Percentiles rank a stretch among this genome's conserved stretches.
Evolutionary conservation across 202 grass and related monocot genomes (phyloP).

Genomic region (Digitaria exilis): DNA sequence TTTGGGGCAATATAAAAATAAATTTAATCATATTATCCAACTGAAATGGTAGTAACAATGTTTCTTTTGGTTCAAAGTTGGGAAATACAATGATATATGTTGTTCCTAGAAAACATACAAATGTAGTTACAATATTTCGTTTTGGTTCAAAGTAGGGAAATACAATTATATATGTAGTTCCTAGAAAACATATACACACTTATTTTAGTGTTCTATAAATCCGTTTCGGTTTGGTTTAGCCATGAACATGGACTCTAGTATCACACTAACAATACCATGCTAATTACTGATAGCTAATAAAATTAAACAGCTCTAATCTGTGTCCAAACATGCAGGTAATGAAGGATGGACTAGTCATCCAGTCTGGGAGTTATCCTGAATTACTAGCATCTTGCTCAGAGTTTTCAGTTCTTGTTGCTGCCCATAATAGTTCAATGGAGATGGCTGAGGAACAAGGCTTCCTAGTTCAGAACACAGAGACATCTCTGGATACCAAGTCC

Average conservation of each 20-base stretch:
- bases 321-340: constrained; percentile 44
- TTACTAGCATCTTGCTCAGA: constrained; percentile 50
- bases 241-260: neutral
- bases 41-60: neutral
- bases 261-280: neutral
- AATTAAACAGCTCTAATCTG: constrained; percentile 11
- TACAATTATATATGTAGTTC: too few species aligned
- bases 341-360: constrained; percentile 44
- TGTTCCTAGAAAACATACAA: neutral
- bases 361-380: constrained; percentile 48
- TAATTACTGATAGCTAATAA: neutral
- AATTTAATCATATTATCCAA: neutral
- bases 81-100: neutral
- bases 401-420: constrained; percentile 54
- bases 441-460: neutral
- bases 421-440: constrained; percentile 57
- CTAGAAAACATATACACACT: neutral
- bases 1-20: neutral
- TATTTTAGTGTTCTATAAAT: neutral
- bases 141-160: neutral
- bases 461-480: constrained; percentile 22
- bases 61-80: neutral
- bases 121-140: neutral
- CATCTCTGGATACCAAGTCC: constrained; percentile 6
- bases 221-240: neutral